phyloP scores from a whole-genome alignment of 129 eudicot genomes.

The Erigeron canadensis region DNA sequence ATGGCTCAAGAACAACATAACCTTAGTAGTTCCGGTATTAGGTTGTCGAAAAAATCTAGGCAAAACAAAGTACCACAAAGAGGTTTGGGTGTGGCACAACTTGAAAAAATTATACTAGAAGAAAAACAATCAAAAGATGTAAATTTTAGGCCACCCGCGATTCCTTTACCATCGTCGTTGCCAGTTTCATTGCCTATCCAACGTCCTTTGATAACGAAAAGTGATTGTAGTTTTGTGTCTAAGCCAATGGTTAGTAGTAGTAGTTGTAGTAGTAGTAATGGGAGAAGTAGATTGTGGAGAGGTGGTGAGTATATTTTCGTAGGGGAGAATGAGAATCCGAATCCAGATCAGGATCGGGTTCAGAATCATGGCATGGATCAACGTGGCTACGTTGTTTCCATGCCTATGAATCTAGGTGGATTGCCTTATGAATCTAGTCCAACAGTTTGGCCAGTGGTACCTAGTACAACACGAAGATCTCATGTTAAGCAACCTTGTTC shows the following conservation, averaged over 20 bases:
- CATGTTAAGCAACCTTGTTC: constrained; percentile 43
- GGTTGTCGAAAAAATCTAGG: constrained; percentile 56
- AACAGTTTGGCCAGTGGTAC: constrained; percentile 22
- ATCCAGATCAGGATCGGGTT: constrained; percentile 27
- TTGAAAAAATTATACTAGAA: constrained; percentile 71
- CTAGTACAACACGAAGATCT: constrained; percentile 34
- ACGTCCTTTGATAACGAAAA: constrained; percentile 24
- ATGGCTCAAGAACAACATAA: constrained; percentile 63
- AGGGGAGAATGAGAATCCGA: constrained; percentile 15
- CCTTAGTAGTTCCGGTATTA: constrained; percentile 28
- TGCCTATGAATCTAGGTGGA: constrained; percentile 25
- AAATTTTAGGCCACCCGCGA: constrained; percentile 38
- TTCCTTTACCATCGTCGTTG: constrained; percentile 31
- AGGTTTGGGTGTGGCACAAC: constrained; percentile 92
- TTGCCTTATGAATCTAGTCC: constrained; percentile 40
- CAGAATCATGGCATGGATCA: constrained; percentile 33
- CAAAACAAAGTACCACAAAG: constrained; percentile 74
- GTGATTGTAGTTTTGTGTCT: constrained; percentile 30
- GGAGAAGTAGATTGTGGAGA: constrained; percentile 30
- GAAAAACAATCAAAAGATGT: constrained; percentile 54
- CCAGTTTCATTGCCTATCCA: constrained; percentile 23
- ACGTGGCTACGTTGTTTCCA: constrained; percentile 5
- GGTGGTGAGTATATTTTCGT: constrained; percentile 16
- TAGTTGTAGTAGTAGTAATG: constrained; percentile 23
- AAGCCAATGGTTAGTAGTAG: constrained; percentile 25